A percentile compares a stretch with the other conserved stretches of the same genome.
Evolutionary conservation across 768 basidiomycete genomes (phyloP).

Genomic region (Phaffia tasmanica): DNA sequence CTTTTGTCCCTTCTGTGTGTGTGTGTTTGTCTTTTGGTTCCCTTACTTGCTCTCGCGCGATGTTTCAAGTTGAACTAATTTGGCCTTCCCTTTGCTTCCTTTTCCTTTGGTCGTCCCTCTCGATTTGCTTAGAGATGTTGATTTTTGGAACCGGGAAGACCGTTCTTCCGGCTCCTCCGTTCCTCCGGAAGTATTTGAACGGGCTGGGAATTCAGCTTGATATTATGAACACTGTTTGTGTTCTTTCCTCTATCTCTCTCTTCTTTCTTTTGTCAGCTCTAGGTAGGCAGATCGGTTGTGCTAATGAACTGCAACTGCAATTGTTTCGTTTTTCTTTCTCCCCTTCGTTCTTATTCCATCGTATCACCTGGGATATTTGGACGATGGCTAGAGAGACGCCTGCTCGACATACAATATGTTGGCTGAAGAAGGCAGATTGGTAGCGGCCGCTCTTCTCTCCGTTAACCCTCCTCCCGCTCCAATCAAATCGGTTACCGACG

Average conservation of each 20-base stretch:
- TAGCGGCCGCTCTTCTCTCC: slow-evolving; percentile 82
- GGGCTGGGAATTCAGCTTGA: slow-evolving; percentile 76
- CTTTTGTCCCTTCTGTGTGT: too few relatives aligned
- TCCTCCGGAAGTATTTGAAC: slow-evolving; percentile 56
- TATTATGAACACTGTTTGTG: slow-evolving; percentile 69
- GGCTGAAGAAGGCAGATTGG: slow-evolving; percentile 81
- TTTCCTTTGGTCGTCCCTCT: too few relatives aligned
- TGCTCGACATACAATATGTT: slow-evolving; percentile 92
- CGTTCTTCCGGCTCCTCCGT: slow-evolving; percentile 57
- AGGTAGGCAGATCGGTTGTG: too few relatives aligned
- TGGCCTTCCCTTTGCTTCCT: too few relatives aligned
- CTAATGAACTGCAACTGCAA: too few relatives aligned
- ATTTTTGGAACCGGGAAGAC: slow-evolving; percentile 74
- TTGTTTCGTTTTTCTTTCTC: too few relatives aligned
- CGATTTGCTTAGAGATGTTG: slow-evolving; percentile 56
- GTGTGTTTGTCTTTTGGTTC: too few relatives aligned
- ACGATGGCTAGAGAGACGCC: slow-evolving; percentile 56
- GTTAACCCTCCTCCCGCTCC: slow-evolving; percentile 43
- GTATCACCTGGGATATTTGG: too few relatives aligned
- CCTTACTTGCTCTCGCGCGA: too few relatives aligned
- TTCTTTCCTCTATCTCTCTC: not conserved
- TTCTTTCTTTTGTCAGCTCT: not conserved
- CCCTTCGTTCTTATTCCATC: too few relatives aligned
- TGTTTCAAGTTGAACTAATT: too few relatives aligned
- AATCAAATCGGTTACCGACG: too few relatives aligned